These are phyloP conservation scores for Leccinum longicurvipes DNA, from an alignment of 768 basidiomycete species.

Conservation along the genomic window DNA sequence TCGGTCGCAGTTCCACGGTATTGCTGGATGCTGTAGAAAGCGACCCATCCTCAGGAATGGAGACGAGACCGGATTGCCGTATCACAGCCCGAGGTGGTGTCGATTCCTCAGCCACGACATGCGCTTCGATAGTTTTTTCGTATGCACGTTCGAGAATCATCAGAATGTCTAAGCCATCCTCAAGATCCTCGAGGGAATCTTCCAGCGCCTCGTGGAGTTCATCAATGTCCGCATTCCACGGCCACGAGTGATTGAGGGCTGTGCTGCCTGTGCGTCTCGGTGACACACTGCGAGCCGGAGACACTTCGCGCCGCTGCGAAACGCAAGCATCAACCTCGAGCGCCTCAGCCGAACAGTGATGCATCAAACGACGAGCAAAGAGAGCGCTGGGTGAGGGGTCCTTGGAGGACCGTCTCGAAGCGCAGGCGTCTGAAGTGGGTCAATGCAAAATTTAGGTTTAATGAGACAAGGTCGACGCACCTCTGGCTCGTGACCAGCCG, in stretches of 20 bases:
- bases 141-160: constrained; percentile 69
- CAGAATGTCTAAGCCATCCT: constrained; percentile 67
- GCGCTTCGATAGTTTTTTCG: constrained; percentile 59
- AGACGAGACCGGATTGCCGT: constrained; percentile 13
- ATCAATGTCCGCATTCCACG: constrained; percentile 32
- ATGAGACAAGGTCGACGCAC: constrained; percentile 19
- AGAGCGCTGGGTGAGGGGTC: constrained; percentile 48
- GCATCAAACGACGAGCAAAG: constrained; percentile 81
- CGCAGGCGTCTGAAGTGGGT: constrained; percentile 13
- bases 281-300: constrained; percentile 43
- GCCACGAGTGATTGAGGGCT: constrained; percentile 28
- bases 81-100: constrained; percentile 1
- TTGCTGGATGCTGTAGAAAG: not conserved
- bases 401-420: constrained; percentile 33
- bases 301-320: constrained; percentile 20
- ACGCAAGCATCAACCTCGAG: constrained; percentile 10
- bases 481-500: constrained; percentile 65
- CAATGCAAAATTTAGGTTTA: constrained; percentile 10
- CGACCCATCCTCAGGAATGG: constrained; percentile 22
- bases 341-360: constrained; percentile 68
- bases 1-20: not conserved
- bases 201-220: constrained; percentile 43
- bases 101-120: constrained; percentile 40
- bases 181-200: constrained; percentile 56
- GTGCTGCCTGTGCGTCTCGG: constrained; percentile 37